Percentiles rank a stretch among this genome's conserved stretches.
Evolutionary conservation across 2,329 filamentous ascomycete genomes (phyloP).

Genomic region (Cladosporium sp.): DNA sequence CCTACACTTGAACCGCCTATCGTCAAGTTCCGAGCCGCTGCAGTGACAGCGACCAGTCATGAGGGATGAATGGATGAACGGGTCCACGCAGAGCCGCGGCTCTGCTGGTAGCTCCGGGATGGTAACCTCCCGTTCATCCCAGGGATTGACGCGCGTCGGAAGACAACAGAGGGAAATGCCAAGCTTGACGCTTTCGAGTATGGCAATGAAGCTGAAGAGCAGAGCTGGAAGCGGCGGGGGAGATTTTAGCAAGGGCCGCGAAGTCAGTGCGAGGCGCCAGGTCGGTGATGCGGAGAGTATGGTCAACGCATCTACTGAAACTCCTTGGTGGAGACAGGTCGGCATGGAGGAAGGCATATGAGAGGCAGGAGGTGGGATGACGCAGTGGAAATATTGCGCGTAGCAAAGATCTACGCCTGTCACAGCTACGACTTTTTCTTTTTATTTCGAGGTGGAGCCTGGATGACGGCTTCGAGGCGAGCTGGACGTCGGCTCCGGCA

Average conservation of each 20-base stretch:
- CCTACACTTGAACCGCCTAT: constrained; percentile 92
- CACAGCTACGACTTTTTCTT: not conserved
- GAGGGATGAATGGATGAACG: constrained; percentile 63
- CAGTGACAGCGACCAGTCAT: constrained; percentile 91
- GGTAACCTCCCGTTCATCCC: constrained; percentile 44
- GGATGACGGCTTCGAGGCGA: not conserved
- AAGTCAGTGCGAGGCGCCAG: constrained; percentile 84
- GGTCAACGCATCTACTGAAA: constrained; percentile 53
- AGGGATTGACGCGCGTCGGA: constrained; percentile 51
- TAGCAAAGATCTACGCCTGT: not conserved
- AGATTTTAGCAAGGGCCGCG: constrained; percentile 39
- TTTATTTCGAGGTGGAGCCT: not conserved
- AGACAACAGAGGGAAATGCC: constrained; percentile 43
- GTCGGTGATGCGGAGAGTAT: constrained; percentile 83
- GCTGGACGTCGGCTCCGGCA: not conserved
- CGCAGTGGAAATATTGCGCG: not conserved
- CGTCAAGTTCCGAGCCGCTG: constrained; percentile 90
- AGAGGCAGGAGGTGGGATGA: not conserved
- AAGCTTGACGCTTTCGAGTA: constrained; percentile 42
- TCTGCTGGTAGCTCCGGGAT: constrained; percentile 6
- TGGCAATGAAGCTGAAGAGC: constrained; percentile 62
- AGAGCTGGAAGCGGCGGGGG: constrained; percentile 44
- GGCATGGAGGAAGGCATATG: constrained; percentile 52
- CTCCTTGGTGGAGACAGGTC: constrained; percentile 50
- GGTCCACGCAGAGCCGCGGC: constrained; percentile 13